phyloP scores from a whole-genome alignment of 1,284 basidiomycete species.

The Uromyces viciae-fabae region DNA sequence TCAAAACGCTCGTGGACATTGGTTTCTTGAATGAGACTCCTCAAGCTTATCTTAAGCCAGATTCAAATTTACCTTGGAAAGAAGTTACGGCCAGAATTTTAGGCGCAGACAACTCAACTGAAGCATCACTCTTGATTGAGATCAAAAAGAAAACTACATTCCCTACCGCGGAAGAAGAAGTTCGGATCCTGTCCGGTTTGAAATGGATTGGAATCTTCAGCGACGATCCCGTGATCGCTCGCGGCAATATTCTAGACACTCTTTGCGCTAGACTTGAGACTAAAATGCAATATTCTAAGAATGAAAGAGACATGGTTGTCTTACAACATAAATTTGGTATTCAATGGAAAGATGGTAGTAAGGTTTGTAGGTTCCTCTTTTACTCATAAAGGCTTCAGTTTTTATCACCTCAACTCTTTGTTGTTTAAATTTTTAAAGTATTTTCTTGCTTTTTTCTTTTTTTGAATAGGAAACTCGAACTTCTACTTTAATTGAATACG shows the following conservation, averaged over 20 bases:
- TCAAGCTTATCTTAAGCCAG: slow-evolving; percentile 71
- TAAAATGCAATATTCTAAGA: slow-evolving; percentile 83
- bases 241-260: slow-evolving; percentile 83
- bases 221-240: slow-evolving; percentile 63
- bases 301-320: slow-evolving; percentile 93
- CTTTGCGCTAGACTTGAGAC: slow-evolving; percentile 85
- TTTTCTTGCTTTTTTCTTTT: slow-evolving; percentile 45
- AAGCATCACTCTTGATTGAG: slow-evolving; percentile 72
- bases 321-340: slow-evolving; percentile 95
- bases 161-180: slow-evolving; percentile 66
- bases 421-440: slow-evolving; percentile 43
- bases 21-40: slow-evolving; percentile 76
- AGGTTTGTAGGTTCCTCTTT: slow-evolving; percentile 56
- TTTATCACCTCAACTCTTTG: slow-evolving; percentile 19
- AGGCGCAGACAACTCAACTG: slow-evolving; percentile 67
- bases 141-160: slow-evolving; percentile 70
- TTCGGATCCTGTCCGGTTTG: slow-evolving; percentile 77
- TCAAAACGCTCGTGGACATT: slow-evolving; percentile 78
- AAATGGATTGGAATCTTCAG: slow-evolving; percentile 94
- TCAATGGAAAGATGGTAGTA: slow-evolving; percentile 74
- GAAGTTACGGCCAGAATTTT: slow-evolving; percentile 77
- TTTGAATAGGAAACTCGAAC: slow-evolving; percentile 73
- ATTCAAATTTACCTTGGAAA: slow-evolving; percentile 67
- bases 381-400: too few species aligned
- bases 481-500: slow-evolving; percentile 87